Base-by-base conservation (phyloP, 1,284 basidiomycete species). In the Ustilago cynodontis region DNA sequence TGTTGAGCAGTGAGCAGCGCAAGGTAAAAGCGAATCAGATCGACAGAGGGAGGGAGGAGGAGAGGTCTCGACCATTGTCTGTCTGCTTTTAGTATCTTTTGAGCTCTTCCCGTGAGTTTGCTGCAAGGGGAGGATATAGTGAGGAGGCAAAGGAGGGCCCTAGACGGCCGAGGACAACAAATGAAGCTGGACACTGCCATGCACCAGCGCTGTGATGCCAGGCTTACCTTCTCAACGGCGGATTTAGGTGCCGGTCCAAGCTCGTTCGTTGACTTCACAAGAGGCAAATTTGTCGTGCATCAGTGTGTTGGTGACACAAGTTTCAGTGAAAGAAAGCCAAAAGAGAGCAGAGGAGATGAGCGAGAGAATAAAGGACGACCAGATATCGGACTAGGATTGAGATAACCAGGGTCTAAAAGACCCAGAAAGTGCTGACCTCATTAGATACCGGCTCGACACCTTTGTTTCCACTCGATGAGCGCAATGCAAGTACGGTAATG, bases 141-240 rank as follows among this genome's bases (percentile, higher is more conserved):
- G 39, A 28, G 33, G 6, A 35, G 8, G 41, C 52, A 20, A 28
- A 11, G 31, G 6, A 33, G 26, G 18, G 39, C 22, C n/a, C n/a
- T 5, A 26, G 41, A 22, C 29, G 35, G 39, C 33, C 50, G 64
- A 22, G 49, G 22, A 22, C 47, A 39, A 45, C 58, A 60, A 56
- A 67, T 67, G 65, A 67, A 67, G 59, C 52, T 56, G 28, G 20
- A 37, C 59, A 67, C 65, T 51, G 65, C 65, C 65, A 14, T 50
- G n/a, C 43, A 26, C 31, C 26, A 37, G 7, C 33, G 8, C 14
- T 31, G 18, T 22, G 29, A 26, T 29, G 37, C 20, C 45, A 28
- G 14, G 22, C n/a, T 29, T 6, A 24, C 39, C 51, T 22, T 45
- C 20, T 29, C 50, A 37, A 41, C 24, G 14, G 26, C 59, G 55